Evolutionary conservation across 148 eudicot species (phyloP), one percentile per base, ranked within the genome.

Genomic region (Camellia granthamiana): DNA sequence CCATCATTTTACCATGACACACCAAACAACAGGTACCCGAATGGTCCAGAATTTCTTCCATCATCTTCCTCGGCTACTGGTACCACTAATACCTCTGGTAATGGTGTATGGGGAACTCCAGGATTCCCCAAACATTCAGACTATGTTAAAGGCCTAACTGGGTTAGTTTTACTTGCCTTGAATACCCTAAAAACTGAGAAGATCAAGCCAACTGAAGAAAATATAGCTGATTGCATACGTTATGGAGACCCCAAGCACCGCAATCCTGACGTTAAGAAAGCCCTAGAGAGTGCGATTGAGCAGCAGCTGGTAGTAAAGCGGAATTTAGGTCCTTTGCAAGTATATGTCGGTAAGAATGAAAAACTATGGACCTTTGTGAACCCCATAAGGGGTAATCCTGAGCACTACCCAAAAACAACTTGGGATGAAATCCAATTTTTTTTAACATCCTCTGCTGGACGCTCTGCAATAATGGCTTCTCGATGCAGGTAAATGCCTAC

Each of bases 141-240:
- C 59, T 83, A 88, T 83, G 86, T 90, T 61, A 97, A 88, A 84
- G 92, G 93, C 79, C 92, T 90, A 69, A 89, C 89, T 42, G 94
- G 94, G 77, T 84, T 90, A 58, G 83, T 95, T 79, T 84, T 93
- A 81, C 94, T 93, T 77, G 91, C 97, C 70, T 84, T 95, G 82
- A 89, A 92, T 87, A 86, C 82, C 66, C 93, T 95, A 80, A 95
- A 84, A 84, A 91, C n/a, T 74, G 97, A 92, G 83, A 89, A 88
- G 85, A 87, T 93, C 70, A 77, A 80, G 83, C 97, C 99, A 38
- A 92, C 91, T 44, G 91, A 90, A 88, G 90, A 81, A 66, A 92
- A 95, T 84, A 90, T 95, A 83, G 41, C 85, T 74, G 92, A 95
- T 74, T 93, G 93, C 85, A 88, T 95, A 56, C 89, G 89, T 47